These are phyloP conservation scores for Alternaria ventricosa DNA, from an alignment of 2,329 filamentous ascomycete genomes.

Conservation along the genomic window DNA sequence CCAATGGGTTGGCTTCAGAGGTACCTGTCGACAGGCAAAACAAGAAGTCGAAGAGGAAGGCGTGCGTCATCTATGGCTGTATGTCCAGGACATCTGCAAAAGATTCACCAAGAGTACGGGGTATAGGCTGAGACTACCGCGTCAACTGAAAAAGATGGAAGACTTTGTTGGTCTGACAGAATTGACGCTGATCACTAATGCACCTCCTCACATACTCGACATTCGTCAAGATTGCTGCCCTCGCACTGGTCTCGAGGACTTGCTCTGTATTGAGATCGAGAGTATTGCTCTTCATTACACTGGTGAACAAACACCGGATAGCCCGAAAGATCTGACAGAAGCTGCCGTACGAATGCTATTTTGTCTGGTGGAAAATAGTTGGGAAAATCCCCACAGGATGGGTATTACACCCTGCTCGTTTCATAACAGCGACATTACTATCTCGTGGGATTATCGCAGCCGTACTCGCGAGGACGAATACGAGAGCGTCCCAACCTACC, in stretches of 20 bases:
- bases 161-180: background rate
- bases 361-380: too few species aligned
- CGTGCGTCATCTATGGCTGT: background rate
- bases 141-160: background rate
- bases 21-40: background rate
- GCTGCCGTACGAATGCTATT: too few species aligned
- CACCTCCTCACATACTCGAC: background rate
- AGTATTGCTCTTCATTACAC: background rate
- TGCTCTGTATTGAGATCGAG: background rate
- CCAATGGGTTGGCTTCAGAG: background rate
- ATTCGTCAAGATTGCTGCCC: background rate
- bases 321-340: too few species aligned
- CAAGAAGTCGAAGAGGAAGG: background rate
- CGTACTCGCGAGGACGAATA: too few species aligned
- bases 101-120: background rate
- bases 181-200: background rate
- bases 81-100: background rate
- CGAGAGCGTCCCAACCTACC: too few species aligned
- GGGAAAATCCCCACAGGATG: too few species aligned
- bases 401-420: too few species aligned
- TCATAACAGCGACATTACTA: too few species aligned
- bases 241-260: background rate
- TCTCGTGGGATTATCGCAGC: too few species aligned
- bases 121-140: background rate
- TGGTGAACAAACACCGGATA: too few species aligned